Base-by-base conservation (phyloP, 2,329 filamentous ascomycete genomes). In the Leptoxyphium fumago region DNA sequence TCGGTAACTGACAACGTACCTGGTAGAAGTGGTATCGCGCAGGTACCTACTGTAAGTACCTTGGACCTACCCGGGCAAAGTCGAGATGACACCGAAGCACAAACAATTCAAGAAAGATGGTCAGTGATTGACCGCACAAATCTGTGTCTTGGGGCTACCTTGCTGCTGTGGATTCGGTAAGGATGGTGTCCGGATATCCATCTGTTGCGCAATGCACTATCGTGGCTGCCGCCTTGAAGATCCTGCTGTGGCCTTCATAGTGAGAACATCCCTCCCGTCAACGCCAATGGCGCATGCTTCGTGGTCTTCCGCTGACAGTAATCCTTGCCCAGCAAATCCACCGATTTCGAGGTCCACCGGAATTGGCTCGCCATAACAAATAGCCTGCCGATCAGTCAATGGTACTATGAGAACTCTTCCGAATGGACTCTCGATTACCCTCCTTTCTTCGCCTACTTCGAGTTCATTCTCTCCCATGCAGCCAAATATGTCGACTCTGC, bases 361-460 rank as follows among this genome's bases (percentile, higher is more conserved):
- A 98, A 98, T 70, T 98, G 91, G 91, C 78, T 98, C 36, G 91
- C 91, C 50, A 86, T 96, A 54, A 96, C 91, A 4, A 74, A 94
- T 65, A 94, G 84, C 48, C 73, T 96, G 15, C 84, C 89, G 2
- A 66, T 88, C 42, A 78, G 83, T 63, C 73, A 93, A 53, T 98
- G 91, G 91, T 98, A 98, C 66, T 88, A 82, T 60, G 91, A 98
- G 72, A 82, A 88, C 67, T 94, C 88, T 2, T 98, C 91, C 46
- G 86, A 96, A 85, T 98, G 91, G 91, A 98, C 91, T 0, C 80
- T 98, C 58, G 91, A 98, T 68, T 98, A 98, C 61, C 91, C 91
- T 29, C 91, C 91, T 7, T 95, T 96, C 67, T 98, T 98, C 60
- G 91, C 91, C 53, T 88, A 84, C 61, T 95, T 96, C 66, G 91